These are phyloP conservation scores for Kluyveromyces aestuarii DNA, from an alignment of 805 yeast genomes.

Conservation along the genomic window DNA sequence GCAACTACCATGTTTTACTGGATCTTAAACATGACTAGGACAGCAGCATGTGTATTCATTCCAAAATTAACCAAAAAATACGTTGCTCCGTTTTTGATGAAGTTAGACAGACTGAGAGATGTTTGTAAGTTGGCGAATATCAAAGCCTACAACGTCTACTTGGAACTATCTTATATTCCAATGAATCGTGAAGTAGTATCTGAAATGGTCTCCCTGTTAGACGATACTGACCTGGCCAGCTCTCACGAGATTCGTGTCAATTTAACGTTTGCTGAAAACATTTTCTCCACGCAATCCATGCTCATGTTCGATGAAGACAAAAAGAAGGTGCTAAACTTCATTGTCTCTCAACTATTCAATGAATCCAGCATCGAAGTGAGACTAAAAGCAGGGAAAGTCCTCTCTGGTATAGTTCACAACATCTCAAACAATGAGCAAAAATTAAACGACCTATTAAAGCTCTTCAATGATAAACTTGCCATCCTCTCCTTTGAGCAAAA, in stretches of 20 bases:
- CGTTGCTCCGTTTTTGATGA: conserved; percentile 62
- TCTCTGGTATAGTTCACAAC: conserved; percentile 74
- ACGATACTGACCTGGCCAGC: conserved; percentile 29
- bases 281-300: conserved; percentile 62
- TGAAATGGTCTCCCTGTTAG: conserved; percentile 36
- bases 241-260: conserved; percentile 59
- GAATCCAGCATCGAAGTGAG: conserved; percentile 68
- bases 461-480: conserved; percentile 29
- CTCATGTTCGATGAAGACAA: conserved; percentile 41
- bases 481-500: conserved; percentile 20
- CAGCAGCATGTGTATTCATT: conserved; percentile 45
- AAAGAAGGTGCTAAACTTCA: conserved; percentile 39
- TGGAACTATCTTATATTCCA: conserved; percentile 39
- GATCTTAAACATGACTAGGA: conserved; percentile 43
- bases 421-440: conserved; percentile 37
- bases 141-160: conserved; percentile 41
- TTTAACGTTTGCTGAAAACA: conserved; percentile 60
- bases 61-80: conserved; percentile 42
- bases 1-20: conserved; percentile 59
- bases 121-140: conserved; percentile 64
- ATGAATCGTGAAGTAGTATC: conserved; percentile 35
- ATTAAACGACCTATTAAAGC: conserved; percentile 30
- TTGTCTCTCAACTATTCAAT: conserved; percentile 41
- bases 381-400: conserved; percentile 57
- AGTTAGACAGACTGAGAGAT: conserved; percentile 61